phyloP scores from a whole-genome alignment of 2,329 filamentous ascomycete genomes.

The Aureobasidium subglaciale region DNA sequence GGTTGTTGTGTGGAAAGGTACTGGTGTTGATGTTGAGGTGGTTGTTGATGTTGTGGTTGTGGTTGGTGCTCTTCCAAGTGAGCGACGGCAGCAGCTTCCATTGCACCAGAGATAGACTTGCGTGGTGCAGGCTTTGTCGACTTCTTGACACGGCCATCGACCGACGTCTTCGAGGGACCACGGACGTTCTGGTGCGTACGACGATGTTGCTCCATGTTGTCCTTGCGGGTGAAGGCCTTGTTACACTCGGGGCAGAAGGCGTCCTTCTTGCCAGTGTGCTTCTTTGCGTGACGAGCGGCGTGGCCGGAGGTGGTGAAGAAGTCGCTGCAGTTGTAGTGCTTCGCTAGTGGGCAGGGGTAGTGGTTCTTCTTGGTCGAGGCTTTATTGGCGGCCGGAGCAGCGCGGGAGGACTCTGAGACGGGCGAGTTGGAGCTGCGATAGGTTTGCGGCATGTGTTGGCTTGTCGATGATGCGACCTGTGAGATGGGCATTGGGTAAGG shows the following conservation, averaged over 20 bases:
- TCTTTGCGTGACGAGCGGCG: constrained; percentile 77
- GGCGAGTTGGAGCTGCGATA: constrained; percentile 40
- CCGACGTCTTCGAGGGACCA: constrained; percentile 34
- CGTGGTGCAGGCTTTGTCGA: constrained; percentile 29
- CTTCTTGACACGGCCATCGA: constrained; percentile 40
- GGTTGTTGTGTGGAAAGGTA: constrained; percentile 17
- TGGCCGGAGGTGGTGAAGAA: constrained; percentile 80
- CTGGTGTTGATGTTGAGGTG: constrained; percentile 20
- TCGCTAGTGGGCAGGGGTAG: constrained; percentile 67
- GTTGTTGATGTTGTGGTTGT: constrained; percentile 17
- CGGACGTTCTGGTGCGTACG: constrained; percentile 60
- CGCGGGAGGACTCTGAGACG: constrained; percentile 39
- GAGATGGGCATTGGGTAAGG: constrained; percentile 27
- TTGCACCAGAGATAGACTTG: constrained; percentile 25
- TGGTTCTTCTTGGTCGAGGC: constrained; percentile 52
- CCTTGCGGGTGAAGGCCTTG: constrained; percentile 73
- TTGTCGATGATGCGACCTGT: constrained; percentile 14
- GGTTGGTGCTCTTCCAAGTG: constrained; percentile 26
- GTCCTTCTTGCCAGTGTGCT: constrained; percentile 74
- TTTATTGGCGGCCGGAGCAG: constrained; percentile 38
- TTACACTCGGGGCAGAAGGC: constrained; percentile 64
- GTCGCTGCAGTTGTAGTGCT: constrained; percentile 65
- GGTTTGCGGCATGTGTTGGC: constrained; percentile 17
- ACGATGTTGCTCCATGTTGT: constrained; percentile 84
- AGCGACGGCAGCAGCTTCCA: constrained; percentile 30